phyloP scores from a whole-genome alignment of 768 basidiomycete genomes.

The Exsudoporus frostii region DNA sequence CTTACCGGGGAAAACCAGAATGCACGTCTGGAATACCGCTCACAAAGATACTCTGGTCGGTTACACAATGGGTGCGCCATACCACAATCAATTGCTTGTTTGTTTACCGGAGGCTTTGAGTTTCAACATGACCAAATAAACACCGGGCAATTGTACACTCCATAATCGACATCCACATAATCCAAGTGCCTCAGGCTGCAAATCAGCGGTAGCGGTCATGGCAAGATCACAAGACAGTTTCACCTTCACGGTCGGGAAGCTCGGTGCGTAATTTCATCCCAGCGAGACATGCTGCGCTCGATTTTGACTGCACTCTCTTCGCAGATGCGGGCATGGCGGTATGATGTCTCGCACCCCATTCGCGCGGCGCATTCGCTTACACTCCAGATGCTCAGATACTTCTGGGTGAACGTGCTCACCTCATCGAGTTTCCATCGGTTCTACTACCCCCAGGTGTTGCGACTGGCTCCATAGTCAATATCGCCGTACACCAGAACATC shows the following conservation, averaged over 20 bases:
- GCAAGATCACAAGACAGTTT: constrained; percentile 58
- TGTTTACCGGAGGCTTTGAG: constrained; percentile 21
- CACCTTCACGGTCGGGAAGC: constrained; percentile 93
- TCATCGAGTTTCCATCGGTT: constrained; percentile 97
- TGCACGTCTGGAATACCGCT: neutral
- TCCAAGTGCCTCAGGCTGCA: constrained; percentile 4
- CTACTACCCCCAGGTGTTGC: constrained; percentile 89
- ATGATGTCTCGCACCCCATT: constrained; percentile 20
- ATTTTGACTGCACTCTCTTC: constrained; percentile 5
- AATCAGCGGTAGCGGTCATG: constrained; percentile 22
- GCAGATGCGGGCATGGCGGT: constrained; percentile 96
- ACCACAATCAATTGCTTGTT: neutral
- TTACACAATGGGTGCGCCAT: neutral
- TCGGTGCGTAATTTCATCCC: constrained; percentile 56
- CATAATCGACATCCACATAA: constrained; percentile 3
- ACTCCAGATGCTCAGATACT: constrained; percentile 56
- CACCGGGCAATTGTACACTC: neutral
- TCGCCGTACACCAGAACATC: constrained; percentile 87
- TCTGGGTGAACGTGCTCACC: constrained; percentile 88
- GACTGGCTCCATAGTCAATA: constrained; percentile 95
- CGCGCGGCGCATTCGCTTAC: constrained; percentile 1
- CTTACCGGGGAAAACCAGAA: neutral
- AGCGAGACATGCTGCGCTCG: neutral
- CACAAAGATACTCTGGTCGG: neutral
- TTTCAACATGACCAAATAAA: constrained; percentile 28